Evolutionary conservation across 306 rosid species (phyloP), one percentile per base, ranked within the genome.

Genomic region (Leucaena leucocephala): DNA sequence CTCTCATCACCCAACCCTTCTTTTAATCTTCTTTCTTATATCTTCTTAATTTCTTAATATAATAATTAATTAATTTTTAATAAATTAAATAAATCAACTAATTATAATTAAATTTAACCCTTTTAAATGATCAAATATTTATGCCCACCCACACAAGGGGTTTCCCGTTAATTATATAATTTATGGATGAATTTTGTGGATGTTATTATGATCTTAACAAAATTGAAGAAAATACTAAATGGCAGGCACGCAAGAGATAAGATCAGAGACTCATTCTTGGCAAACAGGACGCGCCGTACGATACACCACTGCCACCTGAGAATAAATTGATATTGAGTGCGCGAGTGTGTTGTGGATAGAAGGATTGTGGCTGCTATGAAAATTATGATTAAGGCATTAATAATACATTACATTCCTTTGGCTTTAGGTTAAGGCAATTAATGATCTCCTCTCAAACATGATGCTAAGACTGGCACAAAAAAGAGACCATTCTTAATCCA

Each of bases 381-480:
- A 5, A n/a, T 59, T 14, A 10, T 22, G 50, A 45, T 7, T 33
- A 43, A 36, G 22, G 19, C 19, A 33, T 63, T n/a, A 17, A 72
- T 52, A n/a, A 78, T 43, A 46, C 1, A 34, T 45, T 35, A 39
- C 19, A 71, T 61, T 46, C 45, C 55, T 78, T 69, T 69, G 61
- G 45, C 49, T 50, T 34, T 49, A 76, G 43, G 54, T 36, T 38
- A 49, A 38, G 66, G 65, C 35, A 67, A 70, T 36, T 52, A 79
- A 27, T 48, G 8, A 14, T 39, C 34, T 27, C 55, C 52, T 38
- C 49, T 27, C 27, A 27, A 27, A 27, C 27, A 27, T 27, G 27
- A 27, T 27, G 27, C 13, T 36, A 2, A 64, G 39, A 36, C 39
- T 2, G 2, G 0, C 39, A 36, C 39, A 36, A 36, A 36, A 36